Percentiles rank a stretch among this genome's conserved stretches.
These are phyloP conservation scores for Closterium sp. DNA, from an alignment of 139 green algal species.

Conservation along the genomic window DNA sequence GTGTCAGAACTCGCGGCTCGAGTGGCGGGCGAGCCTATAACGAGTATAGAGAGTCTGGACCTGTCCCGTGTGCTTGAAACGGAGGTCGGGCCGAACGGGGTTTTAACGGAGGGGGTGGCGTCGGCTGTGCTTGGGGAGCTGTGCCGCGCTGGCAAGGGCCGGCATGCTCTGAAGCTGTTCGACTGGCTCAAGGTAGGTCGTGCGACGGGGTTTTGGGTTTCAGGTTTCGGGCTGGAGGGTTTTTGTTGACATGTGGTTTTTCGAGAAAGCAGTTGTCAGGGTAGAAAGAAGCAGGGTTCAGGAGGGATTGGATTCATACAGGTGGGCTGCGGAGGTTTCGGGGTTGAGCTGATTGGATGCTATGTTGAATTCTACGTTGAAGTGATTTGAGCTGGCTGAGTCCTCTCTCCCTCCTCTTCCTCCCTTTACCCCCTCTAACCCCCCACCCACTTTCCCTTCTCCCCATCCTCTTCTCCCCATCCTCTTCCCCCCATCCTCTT, in stretches of 20 bases:
- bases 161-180: not conserved
- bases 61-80: not conserved
- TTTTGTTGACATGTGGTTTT: no score
- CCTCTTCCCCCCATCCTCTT: no score
- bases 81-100: not conserved
- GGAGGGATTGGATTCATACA: no score
- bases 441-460: no score
- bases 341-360: no score
- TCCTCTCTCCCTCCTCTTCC: no score
- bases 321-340: no score
- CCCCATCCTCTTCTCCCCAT: not conserved
- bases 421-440: not conserved
- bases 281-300: no score
- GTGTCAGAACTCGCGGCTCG: not conserved
- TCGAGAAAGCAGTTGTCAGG: no score
- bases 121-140: not conserved
- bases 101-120: not conserved
- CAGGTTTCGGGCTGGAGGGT: not conserved
- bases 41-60: not conserved
- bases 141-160: not conserved
- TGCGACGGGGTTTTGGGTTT: not conserved
- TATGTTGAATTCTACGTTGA: no score
- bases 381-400: no score
- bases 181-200: not conserved
- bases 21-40: not conserved